Evolutionary conservation across 208 protist species (phyloP), one percentile per base, ranked within the genome.

Genomic region (Trypanosoma lewisi): DNA sequence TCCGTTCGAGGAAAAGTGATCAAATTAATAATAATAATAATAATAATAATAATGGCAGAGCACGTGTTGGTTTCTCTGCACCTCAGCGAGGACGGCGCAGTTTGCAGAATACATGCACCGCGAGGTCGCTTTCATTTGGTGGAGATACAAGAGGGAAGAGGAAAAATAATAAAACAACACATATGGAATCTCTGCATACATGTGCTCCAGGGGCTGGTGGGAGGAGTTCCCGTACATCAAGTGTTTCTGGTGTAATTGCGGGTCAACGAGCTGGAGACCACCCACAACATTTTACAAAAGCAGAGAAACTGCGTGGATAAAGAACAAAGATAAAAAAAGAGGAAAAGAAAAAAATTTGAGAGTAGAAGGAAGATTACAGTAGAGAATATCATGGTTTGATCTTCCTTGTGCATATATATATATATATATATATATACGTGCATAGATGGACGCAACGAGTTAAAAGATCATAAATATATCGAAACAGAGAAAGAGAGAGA

Each of bases 261-360:
- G 4, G 34, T 39, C 11, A 9, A 21, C n/a, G n/a, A n/a, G n/a
- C n/a, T n/a, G n/a, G n/a, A 47, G 14, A n/a, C n/a, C 42, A 19
- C 4, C n/a, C 42, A 19, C 16, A 5, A 2, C 42, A 47, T 3
- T 21, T 47, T 21, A n/a, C 7, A 47, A 1, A 14, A 23, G 7
- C n/a, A 19, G 4, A 19, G 33, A 57, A 57, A 21, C 23, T 25
- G 33, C 14, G 34, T 57, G 52, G 42, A 23, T 23, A 33, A 70
- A 51, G 27, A 58, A 58, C 37, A 37, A 58, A 58, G 42, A 44
- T 11, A 58, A 23, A 21, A 45, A 44, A 37, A 37, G 23, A 27
- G n/a, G 23, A 16, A 27, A 27, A 14, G 53, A 58, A 1, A 34
- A 44, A 54, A 27, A 48, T 21, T 21, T 21, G 16, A 4, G 42